Conservation (phyloP, 371 early-diverging fungal species). For the Actinomortierella wolfii region DNA sequence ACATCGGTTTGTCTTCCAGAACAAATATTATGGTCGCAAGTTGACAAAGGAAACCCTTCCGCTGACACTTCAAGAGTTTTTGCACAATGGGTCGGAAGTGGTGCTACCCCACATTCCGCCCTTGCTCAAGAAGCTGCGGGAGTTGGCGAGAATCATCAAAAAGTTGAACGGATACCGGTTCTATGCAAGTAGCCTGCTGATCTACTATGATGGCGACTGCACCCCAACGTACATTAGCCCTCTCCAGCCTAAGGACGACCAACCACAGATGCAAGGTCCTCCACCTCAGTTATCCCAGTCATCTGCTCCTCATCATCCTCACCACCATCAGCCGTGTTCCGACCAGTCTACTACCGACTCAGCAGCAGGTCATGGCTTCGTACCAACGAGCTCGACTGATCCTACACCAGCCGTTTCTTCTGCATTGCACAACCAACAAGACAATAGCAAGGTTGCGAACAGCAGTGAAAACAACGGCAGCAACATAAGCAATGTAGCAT, state of each 20-base stretch:
- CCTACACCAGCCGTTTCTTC: no score
- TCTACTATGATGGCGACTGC: slow-evolving; percentile 79
- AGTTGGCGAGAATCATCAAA: slow-evolving; percentile 70
- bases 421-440: no score
- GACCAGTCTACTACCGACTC: no score
- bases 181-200: slow-evolving; percentile 84
- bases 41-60: slow-evolving; percentile 76
- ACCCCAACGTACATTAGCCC: slow-evolving; percentile 4
- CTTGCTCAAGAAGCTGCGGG: slow-evolving; percentile 70
- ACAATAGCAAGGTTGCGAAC: no score
- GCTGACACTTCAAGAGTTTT: slow-evolving; percentile 71
- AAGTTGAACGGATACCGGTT: slow-evolving; percentile 84
- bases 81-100: slow-evolving; percentile 77
- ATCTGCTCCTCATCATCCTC: neutral
- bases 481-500: neutral
- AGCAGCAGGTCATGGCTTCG: no score
- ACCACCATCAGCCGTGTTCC: no score
- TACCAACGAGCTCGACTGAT: no score
- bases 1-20: slow-evolving; percentile 72
- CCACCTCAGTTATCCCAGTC: slow-evolving; percentile 6
- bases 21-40: slow-evolving; percentile 94
- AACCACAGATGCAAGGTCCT: no score
- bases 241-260: no score
- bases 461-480: neutral
- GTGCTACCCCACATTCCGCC: slow-evolving; percentile 75